These are phyloP conservation scores for Asterophora parasitica DNA, from an alignment of 768 basidiomycete species.

Conservation along the genomic window DNA sequence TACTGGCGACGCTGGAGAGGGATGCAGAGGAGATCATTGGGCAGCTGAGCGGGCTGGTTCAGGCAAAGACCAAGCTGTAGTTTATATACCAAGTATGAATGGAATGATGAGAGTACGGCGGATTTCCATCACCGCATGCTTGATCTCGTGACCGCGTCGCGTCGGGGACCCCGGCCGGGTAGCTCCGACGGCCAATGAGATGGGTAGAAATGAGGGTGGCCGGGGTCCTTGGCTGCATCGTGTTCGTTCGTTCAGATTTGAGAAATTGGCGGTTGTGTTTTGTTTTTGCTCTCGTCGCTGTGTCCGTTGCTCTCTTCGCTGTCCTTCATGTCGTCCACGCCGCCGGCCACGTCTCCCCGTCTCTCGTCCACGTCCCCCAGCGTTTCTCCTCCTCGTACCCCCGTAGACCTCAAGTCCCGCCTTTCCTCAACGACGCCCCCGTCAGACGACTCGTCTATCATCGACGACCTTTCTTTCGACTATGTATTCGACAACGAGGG, in stretches of 20 bases:
- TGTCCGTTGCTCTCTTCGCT: conserved; percentile 28
- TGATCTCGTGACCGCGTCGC: conserved; percentile 35
- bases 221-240: conserved; percentile 29
- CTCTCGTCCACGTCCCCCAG: conserved; percentile 20
- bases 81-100: background rate
- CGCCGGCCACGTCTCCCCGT: conserved; percentile 16
- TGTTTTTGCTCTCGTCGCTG: conserved; percentile 18
- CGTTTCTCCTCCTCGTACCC: conserved; percentile 38
- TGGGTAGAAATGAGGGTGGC: conserved; percentile 2
- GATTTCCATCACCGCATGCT: background rate
- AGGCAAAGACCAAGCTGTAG: conserved; percentile 37
- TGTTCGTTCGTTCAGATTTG: conserved; percentile 21
- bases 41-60: conserved; percentile 32
- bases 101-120: background rate
- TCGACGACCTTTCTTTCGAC: conserved; percentile 64
- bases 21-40: conserved; percentile 70
- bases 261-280: conserved; percentile 13
- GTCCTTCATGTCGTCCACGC: conserved; percentile 16
- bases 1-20: conserved; percentile 63
- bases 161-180: conserved; percentile 27
- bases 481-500: conserved; percentile 55
- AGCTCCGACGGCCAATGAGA: conserved; percentile 17
- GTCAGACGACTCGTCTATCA: conserved; percentile 57
- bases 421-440: conserved; percentile 29
- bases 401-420: conserved; percentile 27